phyloP scores from a whole-genome alignment of 257 asterid genomes.

The Paulownia fortunei region DNA sequence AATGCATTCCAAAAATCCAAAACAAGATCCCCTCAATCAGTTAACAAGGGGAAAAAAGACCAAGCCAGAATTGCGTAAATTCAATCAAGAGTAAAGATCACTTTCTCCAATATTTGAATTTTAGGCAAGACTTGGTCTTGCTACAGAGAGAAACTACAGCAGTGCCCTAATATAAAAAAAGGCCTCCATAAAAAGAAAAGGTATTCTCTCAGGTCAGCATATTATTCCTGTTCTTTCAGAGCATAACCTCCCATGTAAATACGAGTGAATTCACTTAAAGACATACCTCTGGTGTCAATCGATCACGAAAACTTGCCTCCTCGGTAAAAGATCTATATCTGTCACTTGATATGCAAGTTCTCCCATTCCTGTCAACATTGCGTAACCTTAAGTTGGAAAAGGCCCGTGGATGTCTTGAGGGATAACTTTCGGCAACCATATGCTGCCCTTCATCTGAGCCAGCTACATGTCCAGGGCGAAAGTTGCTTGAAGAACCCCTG shows the following conservation, averaged over 20 bases:
- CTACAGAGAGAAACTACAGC: background rate
- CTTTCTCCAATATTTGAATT: background rate
- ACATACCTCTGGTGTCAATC: conserved; percentile 61
- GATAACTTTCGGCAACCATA: conserved; percentile 49
- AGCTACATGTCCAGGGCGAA: conserved; percentile 49
- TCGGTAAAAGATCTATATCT: conserved; percentile 54
- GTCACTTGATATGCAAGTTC: conserved; percentile 48
- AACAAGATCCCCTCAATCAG: background rate
- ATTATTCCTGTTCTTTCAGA: background rate
- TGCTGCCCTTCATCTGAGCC: conserved; percentile 58
- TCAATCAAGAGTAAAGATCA: background rate
- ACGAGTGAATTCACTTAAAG: background rate
- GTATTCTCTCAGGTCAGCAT: background rate
- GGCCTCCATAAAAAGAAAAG: background rate
- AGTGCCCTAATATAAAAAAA: background rate
- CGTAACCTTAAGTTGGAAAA: conserved; percentile 50
- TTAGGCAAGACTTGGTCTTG: background rate
- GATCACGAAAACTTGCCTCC: no score
- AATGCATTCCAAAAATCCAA: conserved; percentile 11
- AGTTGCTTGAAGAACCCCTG: conserved; percentile 64
- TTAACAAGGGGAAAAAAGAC: background rate
- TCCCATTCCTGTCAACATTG: conserved; percentile 51
- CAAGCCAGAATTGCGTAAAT: background rate
- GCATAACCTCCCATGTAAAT: background rate
- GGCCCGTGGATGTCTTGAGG: conserved; percentile 58